Evolutionary conservation across 2,329 filamentous ascomycete genomes (phyloP).

Genomic region (Ustilaginoidea virens): DNA sequence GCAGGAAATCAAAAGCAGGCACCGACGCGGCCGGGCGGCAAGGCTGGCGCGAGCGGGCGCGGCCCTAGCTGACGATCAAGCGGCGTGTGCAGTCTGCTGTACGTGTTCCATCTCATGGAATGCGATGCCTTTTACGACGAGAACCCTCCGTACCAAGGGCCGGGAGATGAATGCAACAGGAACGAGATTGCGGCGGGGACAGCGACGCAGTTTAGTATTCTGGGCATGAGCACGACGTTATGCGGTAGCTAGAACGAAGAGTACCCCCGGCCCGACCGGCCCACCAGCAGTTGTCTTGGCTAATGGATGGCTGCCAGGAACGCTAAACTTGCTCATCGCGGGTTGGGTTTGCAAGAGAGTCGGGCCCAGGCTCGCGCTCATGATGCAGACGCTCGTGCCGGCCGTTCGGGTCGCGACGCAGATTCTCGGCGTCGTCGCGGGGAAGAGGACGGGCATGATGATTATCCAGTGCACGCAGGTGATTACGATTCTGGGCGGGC

Average conservation of each 20-base stretch:
- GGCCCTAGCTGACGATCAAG: too few relatives aligned
- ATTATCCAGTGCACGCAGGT: conserved; percentile 53
- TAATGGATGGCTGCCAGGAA: too few relatives aligned
- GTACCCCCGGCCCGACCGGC: too few relatives aligned
- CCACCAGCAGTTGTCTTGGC: too few relatives aligned
- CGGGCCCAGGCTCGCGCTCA: conserved; percentile 46
- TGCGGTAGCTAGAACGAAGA: too few relatives aligned
- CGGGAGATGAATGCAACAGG: conserved; percentile 39
- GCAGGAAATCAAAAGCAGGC: too few relatives aligned
- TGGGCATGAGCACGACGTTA: conserved; percentile 52
- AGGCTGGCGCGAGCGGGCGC: too few relatives aligned
- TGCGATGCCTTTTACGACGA: conserved; percentile 53
- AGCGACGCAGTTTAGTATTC: conserved; percentile 45
- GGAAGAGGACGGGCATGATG: conserved; percentile 45
- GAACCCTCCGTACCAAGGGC: conserved; percentile 33
- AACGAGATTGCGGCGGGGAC: conserved; percentile 50
- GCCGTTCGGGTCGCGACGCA: conserved; percentile 48
- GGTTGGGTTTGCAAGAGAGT: conserved; percentile 51
- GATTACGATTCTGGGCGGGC: conserved; percentile 53
- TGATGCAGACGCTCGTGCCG: conserved; percentile 48
- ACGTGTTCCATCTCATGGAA: conserved; percentile 56
- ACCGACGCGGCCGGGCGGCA: too few relatives aligned
- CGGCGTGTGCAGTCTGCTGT: conserved; percentile 35
- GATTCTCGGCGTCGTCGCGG: conserved; percentile 46
- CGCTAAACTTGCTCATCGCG: conserved; percentile 51